phyloP scores from a whole-genome alignment of 2,329 filamentous ascomycete species.

The Sclerotinia nivalis region DNA sequence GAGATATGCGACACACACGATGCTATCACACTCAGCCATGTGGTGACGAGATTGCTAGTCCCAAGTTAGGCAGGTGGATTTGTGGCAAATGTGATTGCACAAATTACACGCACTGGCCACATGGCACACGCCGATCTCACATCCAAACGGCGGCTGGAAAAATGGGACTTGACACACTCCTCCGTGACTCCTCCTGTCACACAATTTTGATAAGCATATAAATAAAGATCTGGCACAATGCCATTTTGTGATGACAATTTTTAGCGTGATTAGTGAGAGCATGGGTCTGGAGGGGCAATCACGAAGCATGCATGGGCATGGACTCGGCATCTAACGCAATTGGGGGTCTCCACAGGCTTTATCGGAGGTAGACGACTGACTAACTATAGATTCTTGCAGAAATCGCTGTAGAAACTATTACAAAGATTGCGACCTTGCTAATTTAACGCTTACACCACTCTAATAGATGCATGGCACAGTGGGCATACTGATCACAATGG shows the following conservation, averaged over 20 bases:
- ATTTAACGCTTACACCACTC: background rate
- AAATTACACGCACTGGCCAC: slow-evolving; percentile 9
- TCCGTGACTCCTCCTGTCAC: slow-evolving; percentile 10
- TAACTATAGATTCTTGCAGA: background rate
- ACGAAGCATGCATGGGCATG: background rate
- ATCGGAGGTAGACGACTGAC: background rate
- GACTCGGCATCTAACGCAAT: background rate
- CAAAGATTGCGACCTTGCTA: background rate
- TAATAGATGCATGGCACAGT: background rate
- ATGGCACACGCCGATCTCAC: slow-evolving; percentile 7
- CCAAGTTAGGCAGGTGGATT: slow-evolving; percentile 1
- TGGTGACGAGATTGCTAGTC: background rate
- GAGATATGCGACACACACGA: background rate
- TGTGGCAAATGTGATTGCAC: background rate
- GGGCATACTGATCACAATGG: background rate
- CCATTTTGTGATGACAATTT: background rate
- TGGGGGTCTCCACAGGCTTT: background rate
- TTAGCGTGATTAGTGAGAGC: background rate
- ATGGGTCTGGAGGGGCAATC: background rate
- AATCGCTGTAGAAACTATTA: background rate
- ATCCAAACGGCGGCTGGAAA: slow-evolving; percentile 2
- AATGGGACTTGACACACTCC: background rate
- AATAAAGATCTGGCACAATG: background rate
- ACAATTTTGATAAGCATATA: background rate
- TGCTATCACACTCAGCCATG: background rate